These are phyloP conservation scores for Trametes sanguinea DNA, from an alignment of 768 basidiomycete genomes.

Conservation along the genomic window DNA sequence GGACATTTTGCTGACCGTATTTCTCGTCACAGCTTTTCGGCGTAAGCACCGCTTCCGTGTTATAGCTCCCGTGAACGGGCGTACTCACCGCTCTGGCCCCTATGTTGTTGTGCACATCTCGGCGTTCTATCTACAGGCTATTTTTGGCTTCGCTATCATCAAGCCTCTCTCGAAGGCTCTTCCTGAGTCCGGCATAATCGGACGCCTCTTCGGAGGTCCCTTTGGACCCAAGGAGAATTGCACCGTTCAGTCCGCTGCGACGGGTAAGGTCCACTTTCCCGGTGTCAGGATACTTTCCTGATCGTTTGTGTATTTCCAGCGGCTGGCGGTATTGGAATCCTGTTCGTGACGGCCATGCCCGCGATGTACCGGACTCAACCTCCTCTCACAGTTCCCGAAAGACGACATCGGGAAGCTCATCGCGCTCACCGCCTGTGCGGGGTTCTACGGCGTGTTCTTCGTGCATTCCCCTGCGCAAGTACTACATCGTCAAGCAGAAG, in stretches of 20 bases:
- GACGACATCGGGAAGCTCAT: slow-evolving; percentile 59
- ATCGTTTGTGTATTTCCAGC: slow-evolving; percentile 30
- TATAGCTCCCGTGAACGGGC: neutral
- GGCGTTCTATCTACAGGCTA: slow-evolving; percentile 36
- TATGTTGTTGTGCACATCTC: too few species aligned
- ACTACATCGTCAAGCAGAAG: slow-evolving; percentile 65
- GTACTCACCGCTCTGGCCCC: neutral
- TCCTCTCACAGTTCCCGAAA: slow-evolving; percentile 47
- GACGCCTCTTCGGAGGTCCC: slow-evolving; percentile 51
- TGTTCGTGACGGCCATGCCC: slow-evolving; percentile 61
- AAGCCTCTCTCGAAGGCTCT: slow-evolving; percentile 54
- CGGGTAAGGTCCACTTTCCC: slow-evolving; percentile 37
- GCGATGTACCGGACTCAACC: slow-evolving; percentile 58
- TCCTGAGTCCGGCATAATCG: slow-evolving; percentile 48
- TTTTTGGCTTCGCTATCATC: slow-evolving; percentile 62
- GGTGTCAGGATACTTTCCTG: neutral
- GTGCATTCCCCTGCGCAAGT: slow-evolving; percentile 62
- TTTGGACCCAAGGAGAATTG: slow-evolving; percentile 71
- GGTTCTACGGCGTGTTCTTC: slow-evolving; percentile 68
- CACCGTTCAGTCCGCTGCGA: slow-evolving; percentile 60
- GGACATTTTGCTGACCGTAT: neutral
- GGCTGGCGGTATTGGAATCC: slow-evolving; percentile 58
- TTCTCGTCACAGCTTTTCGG: slow-evolving; percentile 45
- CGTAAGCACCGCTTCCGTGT: slow-evolving; percentile 31
- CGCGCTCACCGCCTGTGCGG: slow-evolving; percentile 52